A percentile compares a stretch with the other conserved stretches of the same genome.
phyloP scores from a whole-genome alignment of 2,329 filamentous ascomycete genomes.

The Claviceps sp. region DNA sequence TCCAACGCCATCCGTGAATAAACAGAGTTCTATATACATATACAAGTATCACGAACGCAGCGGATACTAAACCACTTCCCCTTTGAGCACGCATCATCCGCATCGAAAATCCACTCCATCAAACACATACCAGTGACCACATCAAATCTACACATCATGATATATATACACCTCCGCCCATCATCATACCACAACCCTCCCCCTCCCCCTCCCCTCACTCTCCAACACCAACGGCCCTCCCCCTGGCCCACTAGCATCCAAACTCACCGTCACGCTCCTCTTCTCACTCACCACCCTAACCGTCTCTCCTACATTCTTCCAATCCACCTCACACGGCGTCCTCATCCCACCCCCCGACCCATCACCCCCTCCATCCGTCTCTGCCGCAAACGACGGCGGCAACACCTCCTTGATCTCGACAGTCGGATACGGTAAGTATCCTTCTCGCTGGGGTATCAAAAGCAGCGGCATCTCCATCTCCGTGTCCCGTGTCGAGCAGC shows the following conservation, averaged over 20 bases:
- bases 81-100: too few species aligned
- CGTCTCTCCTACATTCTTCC: conserved; percentile 62
- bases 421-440: conserved; percentile 61
- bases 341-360: conserved; percentile 7
- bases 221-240: conserved; percentile 56
- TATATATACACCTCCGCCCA: not conserved
- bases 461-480: conserved; percentile 53
- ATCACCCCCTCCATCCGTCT: conserved; percentile 1
- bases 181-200: conserved; percentile 23
- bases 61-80: too few species aligned
- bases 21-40: too few species aligned
- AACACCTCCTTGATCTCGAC: conserved; percentile 60
- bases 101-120: too few species aligned
- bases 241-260: conserved; percentile 52
- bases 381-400: conserved; percentile 11
- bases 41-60: too few species aligned
- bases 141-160: too few species aligned
- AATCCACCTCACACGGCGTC: conserved; percentile 60
- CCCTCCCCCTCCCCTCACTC: conserved; percentile 29
- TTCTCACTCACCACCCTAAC: conserved; percentile 62
- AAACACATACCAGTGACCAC: too few species aligned
- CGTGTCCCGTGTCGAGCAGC: conserved; percentile 33
- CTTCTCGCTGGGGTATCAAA: conserved; percentile 67
- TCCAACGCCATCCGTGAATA: too few species aligned
- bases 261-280: conserved; percentile 56